phyloP scores from a whole-genome alignment of 2,329 filamentous ascomycete genomes.

The Magnaporthales sp. region DNA sequence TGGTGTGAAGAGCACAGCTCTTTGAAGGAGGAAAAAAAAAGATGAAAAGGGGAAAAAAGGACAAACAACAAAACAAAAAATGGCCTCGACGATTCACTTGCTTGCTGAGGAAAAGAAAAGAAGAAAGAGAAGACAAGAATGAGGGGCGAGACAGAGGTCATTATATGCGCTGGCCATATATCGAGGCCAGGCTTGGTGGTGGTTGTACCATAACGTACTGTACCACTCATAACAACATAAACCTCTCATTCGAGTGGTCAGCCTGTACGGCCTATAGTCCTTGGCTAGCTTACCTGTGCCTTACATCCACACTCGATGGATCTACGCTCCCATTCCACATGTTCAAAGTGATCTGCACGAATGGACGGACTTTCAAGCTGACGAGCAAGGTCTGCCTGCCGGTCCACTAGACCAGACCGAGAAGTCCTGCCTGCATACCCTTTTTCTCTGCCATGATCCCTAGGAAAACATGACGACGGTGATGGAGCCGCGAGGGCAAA shows the following conservation, averaged over 20 bases:
- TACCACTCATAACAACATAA: background rate
- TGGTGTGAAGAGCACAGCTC: constrained; percentile 27
- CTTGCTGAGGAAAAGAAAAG: constrained; percentile 56
- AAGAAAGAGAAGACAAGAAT: constrained; percentile 30
- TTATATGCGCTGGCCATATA: constrained; percentile 29
- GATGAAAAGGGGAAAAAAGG: constrained; percentile 19
- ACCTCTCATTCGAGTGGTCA: background rate
- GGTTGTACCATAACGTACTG: constrained; percentile 1
- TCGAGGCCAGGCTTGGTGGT: constrained; percentile 18
- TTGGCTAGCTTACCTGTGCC: background rate
- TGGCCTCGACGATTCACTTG: constrained; percentile 44
- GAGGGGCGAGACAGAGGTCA: constrained; percentile 25
- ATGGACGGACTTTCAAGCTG: background rate
- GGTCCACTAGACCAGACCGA: background rate
- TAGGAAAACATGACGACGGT: background rate
- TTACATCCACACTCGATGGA: background rate
- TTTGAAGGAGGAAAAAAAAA: constrained; percentile 13
- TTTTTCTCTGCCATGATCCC: background rate
- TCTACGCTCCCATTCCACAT: background rate
- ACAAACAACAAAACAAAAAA: constrained; percentile 41
- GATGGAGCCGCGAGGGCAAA: constrained; percentile 15
- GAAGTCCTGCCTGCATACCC: background rate
- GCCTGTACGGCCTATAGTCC: background rate
- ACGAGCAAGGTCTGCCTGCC: background rate
- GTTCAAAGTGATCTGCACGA: background rate